Evolutionary conservation across 257 asterid genomes (phyloP).

Genomic region (Solanum dulcamara): DNA sequence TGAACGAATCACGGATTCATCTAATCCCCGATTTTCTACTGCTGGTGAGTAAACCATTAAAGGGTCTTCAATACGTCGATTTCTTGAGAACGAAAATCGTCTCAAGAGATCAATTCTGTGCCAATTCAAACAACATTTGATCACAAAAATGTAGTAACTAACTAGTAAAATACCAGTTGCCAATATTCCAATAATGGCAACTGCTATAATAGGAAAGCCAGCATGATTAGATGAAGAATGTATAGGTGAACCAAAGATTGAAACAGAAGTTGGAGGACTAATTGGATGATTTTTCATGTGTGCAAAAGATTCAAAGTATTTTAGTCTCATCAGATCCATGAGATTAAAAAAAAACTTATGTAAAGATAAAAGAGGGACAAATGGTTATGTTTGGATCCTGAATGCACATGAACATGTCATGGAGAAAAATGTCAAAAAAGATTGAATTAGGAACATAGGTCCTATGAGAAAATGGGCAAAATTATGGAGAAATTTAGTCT

Average conservation of each 20-base stretch:
- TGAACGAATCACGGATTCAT: conserved; percentile 49
- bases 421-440: neutral
- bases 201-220: conserved; percentile 71
- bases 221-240: conserved; percentile 37
- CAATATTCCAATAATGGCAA: conserved; percentile 72
- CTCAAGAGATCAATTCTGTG: conserved; percentile 55
- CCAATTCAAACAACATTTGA: conserved; percentile 86
- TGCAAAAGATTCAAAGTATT: conserved; percentile 4
- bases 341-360: neutral
- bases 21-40: conserved; percentile 45
- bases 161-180: conserved; percentile 77
- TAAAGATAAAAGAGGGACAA: neutral
- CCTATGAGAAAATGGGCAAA: neutral
- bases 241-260: conserved; percentile 6
- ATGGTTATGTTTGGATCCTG: conserved; percentile 12
- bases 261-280: conserved; percentile 9
- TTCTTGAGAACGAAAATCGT: conserved; percentile 47
- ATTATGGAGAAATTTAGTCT: conserved; percentile 3
- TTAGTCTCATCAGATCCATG: conserved; percentile 25
- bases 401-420: conserved; percentile 11
- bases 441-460: too few species aligned
- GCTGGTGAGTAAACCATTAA: conserved; percentile 20
- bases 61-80: conserved; percentile 32
- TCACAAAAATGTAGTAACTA: conserved; percentile 79
- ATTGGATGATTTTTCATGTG: conserved; percentile 19